A percentile compares a stretch with the other conserved stretches of the same genome.
These are phyloP conservation scores for Penicillium bialowiezense DNA, from an alignment of 495 filamentous ascomycete genomes.

Conservation along the genomic window DNA sequence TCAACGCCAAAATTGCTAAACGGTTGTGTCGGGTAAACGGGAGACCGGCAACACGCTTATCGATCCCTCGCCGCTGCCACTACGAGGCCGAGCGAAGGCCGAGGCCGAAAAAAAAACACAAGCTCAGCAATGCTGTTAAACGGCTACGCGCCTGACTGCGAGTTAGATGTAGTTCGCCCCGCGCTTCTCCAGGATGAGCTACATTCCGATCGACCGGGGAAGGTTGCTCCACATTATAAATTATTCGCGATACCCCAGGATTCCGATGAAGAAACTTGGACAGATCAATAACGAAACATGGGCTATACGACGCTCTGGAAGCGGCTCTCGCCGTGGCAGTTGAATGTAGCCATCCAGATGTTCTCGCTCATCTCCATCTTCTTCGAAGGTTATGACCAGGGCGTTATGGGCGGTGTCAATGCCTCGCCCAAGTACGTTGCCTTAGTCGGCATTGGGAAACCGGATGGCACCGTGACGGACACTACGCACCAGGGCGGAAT, in stretches of 20 bases:
- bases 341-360: constrained; percentile 43
- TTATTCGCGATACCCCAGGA: not conserved
- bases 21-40: too few species aligned
- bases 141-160: constrained; percentile 13
- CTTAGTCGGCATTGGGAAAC: constrained; percentile 32
- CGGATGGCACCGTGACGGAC: constrained; percentile 37
- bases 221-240: too few species aligned
- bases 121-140: too few species aligned
- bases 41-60: constrained; percentile 20
- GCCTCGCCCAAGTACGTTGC: constrained; percentile 37
- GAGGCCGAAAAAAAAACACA: not conserved
- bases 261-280: too few species aligned
- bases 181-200: too few species aligned
- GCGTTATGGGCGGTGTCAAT: constrained; percentile 53
- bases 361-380: constrained; percentile 52
- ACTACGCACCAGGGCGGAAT: constrained; percentile 46
- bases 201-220: not conserved
- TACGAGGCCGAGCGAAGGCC: too few species aligned
- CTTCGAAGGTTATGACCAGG: constrained; percentile 56
- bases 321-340: constrained; percentile 37
- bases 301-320: constrained; percentile 43
- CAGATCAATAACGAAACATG: constrained; percentile 24
- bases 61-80: too few species aligned
- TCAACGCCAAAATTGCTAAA: too few species aligned
- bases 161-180: too few species aligned